These are phyloP conservation scores for Ananas comosus DNA, from an alignment of 176 grass and related monocot species.

Conservation along the genomic window DNA sequence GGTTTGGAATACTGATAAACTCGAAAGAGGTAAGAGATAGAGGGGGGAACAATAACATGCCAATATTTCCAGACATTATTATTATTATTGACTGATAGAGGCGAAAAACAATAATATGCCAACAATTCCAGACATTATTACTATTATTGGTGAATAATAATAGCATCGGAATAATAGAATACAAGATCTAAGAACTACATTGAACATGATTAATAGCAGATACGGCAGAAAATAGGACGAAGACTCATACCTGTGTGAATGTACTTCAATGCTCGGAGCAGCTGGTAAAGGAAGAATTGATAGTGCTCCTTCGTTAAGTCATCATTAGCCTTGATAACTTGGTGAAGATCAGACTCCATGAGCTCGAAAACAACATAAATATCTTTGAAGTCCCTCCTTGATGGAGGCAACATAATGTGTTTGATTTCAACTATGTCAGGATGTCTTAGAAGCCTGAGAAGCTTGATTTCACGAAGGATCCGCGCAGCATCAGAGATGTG, in stretches of 20 bases:
- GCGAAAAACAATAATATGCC: too few relatives aligned
- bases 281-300: constrained; percentile 98
- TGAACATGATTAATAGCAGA: not conserved
- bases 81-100: too few relatives aligned
- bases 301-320: constrained; percentile 98
- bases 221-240: not conserved
- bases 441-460: constrained; percentile 86
- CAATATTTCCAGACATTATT: too few relatives aligned
- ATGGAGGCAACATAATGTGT: constrained; percentile 98
- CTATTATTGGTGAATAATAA: too few relatives aligned
- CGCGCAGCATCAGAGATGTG: constrained; percentile 94
- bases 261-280: constrained; percentile 96
- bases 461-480: constrained; percentile 96
- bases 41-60: too few relatives aligned
- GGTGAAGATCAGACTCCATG: constrained; percentile 98
- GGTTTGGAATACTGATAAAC: too few relatives aligned
- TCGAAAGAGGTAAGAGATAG: too few relatives aligned
- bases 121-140: too few relatives aligned
- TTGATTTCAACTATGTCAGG: constrained; percentile 99
- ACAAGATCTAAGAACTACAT: not conserved
- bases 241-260: constrained; percentile 70
- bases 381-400: constrained; percentile 91
- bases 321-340: constrained; percentile 99
- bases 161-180: too few relatives aligned
- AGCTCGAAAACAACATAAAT: constrained; percentile 99